Evolutionary conservation across 768 basidiomycete species (phyloP), one percentile per base, ranked within the genome.

Genomic region (Amylocystis lapponica): DNA sequence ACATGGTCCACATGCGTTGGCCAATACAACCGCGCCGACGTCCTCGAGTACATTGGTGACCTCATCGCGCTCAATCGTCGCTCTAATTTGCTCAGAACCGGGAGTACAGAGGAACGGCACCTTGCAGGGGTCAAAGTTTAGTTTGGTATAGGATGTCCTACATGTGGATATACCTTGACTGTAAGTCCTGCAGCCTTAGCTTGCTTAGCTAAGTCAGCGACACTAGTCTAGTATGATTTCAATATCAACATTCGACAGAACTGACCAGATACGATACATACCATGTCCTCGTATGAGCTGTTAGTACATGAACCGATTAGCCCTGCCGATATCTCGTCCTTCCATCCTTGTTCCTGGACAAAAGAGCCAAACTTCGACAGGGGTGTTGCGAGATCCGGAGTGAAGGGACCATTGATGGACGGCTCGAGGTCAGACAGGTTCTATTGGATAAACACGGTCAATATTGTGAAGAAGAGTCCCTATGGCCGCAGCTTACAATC

Each of bases 271-370:
- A n/a, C n/a, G 7, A 43, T 31, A 44, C 63, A 19, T 48, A 88
- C 89, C 90, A 93, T 84, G 58, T 93, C 90, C 61, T 95, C 90
- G 59, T 98, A 99, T 5, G 93, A 96, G 46, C 93, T 96, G 63
- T 99, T 99, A 23, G 96, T 99, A 64, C 96, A 99, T n/a, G 92
- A 96, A 19, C 96, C 96, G 57, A 99, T 99, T 21, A 99, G 74
- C 38, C 75, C 80, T 19, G 93, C 95, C 10, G 92, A 86, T 39
- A 98, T 69, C 61, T 90, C 85, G 57, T 93, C 89, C 62, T 91
- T 92, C 91, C 94, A 98, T 10, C 86, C 86, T 62, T 91, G 86
- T 50, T 83, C 78, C 60, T 80, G 69, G 16, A 97, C 72, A 60
- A 95, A 82, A 4, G 70, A 56, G 23, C 79, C 83, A 59, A 99